Conservation (phyloP, 2,329 filamentous ascomycete species). For the Stagonosporopsis rhizophila region DNA sequence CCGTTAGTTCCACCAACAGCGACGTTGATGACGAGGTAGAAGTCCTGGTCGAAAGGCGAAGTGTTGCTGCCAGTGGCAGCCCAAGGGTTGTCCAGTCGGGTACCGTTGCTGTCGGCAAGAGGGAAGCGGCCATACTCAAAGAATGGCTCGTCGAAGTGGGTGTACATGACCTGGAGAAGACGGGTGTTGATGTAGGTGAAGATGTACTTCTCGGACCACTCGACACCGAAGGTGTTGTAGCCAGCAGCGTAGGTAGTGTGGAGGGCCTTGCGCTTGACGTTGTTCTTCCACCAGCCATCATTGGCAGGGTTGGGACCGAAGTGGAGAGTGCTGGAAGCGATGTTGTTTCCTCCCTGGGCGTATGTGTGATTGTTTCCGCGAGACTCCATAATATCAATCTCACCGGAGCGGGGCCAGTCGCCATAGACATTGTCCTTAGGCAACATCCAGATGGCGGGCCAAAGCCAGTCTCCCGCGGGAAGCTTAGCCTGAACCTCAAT, state of each 20-base stretch:
- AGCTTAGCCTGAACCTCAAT: constrained; percentile 81
- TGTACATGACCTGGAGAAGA: constrained; percentile 81
- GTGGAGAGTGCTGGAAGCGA: constrained; percentile 79
- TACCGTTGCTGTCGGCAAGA: constrained; percentile 68
- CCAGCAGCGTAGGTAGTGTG: constrained; percentile 74
- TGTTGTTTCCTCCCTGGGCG: constrained; percentile 78
- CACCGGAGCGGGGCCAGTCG: constrained; percentile 77
- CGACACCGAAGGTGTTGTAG: constrained; percentile 80
- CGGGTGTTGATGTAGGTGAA: constrained; percentile 86
- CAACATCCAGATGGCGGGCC: constrained; percentile 93
- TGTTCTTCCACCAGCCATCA: constrained; percentile 84
- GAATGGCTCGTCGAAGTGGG: constrained; percentile 71
- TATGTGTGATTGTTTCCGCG: constrained; percentile 85
- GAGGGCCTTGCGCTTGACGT: constrained; percentile 75
- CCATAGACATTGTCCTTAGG: constrained; percentile 76
- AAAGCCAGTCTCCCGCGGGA: constrained; percentile 82
- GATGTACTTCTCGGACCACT: constrained; percentile 88
- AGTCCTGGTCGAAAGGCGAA: constrained; percentile 77
- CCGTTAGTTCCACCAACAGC: constrained; percentile 81
- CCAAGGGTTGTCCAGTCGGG: constrained; percentile 70
- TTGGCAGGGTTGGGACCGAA: constrained; percentile 77
- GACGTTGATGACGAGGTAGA: constrained; percentile 78
- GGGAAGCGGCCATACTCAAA: constrained; percentile 75
- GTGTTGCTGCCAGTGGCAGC: constrained; percentile 64
- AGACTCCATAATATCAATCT: constrained; percentile 83